A percentile compares a stretch with the other conserved stretches of the same genome.
These are phyloP conservation scores for Trichothecium roseum DNA, from an alignment of 2,329 filamentous ascomycete genomes.

Conservation along the genomic window DNA sequence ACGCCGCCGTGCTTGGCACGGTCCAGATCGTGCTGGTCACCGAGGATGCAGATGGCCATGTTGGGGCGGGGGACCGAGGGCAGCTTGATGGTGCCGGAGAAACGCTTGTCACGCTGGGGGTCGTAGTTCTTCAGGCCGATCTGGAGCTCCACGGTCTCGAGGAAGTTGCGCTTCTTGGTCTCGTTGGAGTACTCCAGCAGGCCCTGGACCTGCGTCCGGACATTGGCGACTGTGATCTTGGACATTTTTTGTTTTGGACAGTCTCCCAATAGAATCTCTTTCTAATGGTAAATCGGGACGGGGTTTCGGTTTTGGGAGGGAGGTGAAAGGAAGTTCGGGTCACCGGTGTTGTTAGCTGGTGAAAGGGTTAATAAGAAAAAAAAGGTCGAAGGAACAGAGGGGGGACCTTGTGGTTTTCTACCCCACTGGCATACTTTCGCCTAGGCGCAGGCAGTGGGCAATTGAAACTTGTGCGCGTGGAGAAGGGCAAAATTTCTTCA, in stretches of 20 bases:
- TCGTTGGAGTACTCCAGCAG: conserved; percentile 89
- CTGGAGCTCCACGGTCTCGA: conserved; percentile 85
- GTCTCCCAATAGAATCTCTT: conserved; percentile 76
- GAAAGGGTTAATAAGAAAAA: conserved; percentile 13
- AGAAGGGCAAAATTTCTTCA: conserved; percentile 25
- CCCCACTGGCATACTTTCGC: not conserved
- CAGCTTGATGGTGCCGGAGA: conserved; percentile 97
- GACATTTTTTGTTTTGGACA: conserved; percentile 80
- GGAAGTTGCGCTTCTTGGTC: conserved; percentile 97
- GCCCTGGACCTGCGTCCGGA: conserved; percentile 87
- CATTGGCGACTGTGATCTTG: conserved; percentile 85
- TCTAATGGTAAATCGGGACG: conserved; percentile 59
- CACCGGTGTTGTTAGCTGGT: conserved; percentile 1
- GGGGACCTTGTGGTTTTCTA: conserved; percentile 5
- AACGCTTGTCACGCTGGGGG: conserved; percentile 99
- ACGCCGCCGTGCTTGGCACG: conserved; percentile 98
- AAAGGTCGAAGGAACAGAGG: conserved; percentile 4
- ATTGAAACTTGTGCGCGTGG: conserved; percentile 4
- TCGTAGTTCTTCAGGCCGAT: conserved; percentile 99
- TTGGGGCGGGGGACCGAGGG: conserved; percentile 82
- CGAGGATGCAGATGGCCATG: conserved; percentile 73
- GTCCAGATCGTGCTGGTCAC: conserved; percentile 93
- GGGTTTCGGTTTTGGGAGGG: conserved; percentile 13
- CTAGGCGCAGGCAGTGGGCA: conserved; percentile 14
- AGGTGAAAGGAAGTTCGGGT: conserved; percentile 7